These are phyloP conservation scores for Colletotrichum incanum DNA, from an alignment of 2,329 filamentous ascomycete species.

Conservation along the genomic window DNA sequence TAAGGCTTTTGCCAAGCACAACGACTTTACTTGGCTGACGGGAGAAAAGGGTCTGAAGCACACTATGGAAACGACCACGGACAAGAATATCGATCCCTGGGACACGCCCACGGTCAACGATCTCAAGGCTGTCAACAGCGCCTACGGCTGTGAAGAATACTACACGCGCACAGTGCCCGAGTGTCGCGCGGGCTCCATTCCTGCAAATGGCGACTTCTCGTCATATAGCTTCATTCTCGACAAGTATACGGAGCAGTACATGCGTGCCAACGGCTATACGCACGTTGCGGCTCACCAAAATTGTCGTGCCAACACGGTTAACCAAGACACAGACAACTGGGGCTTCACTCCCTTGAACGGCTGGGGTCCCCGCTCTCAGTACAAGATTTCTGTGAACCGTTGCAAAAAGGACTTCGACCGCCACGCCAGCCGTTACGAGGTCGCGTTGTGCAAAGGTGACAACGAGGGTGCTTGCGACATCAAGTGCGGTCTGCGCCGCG, in stretches of 20 bases:
- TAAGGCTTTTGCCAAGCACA: slow-evolving; percentile 16
- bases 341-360: slow-evolving; percentile 23
- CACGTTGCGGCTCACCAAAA: slow-evolving; percentile 25
- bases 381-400: slow-evolving; percentile 16
- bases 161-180: slow-evolving; percentile 8
- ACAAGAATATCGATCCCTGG: slow-evolving; percentile 12
- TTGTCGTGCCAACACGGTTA: slow-evolving; percentile 8
- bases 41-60: background rate
- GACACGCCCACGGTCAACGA: slow-evolving; percentile 11
- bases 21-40: background rate
- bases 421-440: slow-evolving; percentile 35
- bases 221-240: slow-evolving; percentile 26
- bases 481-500: slow-evolving; percentile 27
- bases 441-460: slow-evolving; percentile 29
- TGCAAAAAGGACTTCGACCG: slow-evolving; percentile 23
- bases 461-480: slow-evolving; percentile 22
- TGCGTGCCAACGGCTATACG: slow-evolving; percentile 17
- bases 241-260: slow-evolving; percentile 21
- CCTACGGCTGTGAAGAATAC: slow-evolving; percentile 20
- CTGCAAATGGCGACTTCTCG: background rate
- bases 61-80: slow-evolving; percentile 3
- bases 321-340: slow-evolving; percentile 28
- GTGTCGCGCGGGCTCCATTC: slow-evolving; percentile 13
- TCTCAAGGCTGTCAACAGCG: slow-evolving; percentile 20
- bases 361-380: slow-evolving; percentile 18